These are phyloP conservation scores for Yamagishiella unicocca DNA, from an alignment of 139 green algal species.

Conservation along the genomic window DNA sequence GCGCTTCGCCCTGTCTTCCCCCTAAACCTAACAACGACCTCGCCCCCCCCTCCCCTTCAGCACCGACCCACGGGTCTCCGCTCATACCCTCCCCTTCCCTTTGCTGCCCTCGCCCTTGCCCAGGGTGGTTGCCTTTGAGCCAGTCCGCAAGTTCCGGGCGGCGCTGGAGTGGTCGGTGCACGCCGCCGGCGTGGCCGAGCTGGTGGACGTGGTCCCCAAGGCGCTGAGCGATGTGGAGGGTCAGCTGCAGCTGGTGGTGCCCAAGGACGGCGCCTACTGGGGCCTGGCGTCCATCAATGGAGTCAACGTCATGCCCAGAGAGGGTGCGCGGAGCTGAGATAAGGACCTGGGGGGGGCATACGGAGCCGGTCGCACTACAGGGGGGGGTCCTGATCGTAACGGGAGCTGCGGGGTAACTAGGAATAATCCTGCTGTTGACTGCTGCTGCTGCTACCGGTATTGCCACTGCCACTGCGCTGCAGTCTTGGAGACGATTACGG, in stretches of 20 bases:
- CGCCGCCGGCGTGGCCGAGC: background rate
- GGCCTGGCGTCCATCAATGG: constrained; percentile 52
- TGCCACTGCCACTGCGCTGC: background rate
- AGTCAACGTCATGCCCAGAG: constrained; percentile 44
- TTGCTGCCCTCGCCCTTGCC: too few relatives aligned
- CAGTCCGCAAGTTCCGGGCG: constrained; percentile 42
- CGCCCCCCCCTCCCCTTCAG: too few relatives aligned
- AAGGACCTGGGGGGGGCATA: too few relatives aligned
- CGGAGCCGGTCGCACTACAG: too few relatives aligned
- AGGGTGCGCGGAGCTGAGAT: constrained; percentile 1
- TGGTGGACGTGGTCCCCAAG: constrained; percentile 6
- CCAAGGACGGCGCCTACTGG: constrained; percentile 63
- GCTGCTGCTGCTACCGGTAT: too few relatives aligned
- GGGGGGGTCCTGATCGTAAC: too few relatives aligned
- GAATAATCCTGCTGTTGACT: too few relatives aligned
- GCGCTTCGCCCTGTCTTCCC: too few relatives aligned
- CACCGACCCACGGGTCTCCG: too few relatives aligned
- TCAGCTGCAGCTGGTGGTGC: constrained; percentile 36
- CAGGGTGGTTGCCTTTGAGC: constrained; percentile 51
- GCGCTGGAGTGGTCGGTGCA: constrained; percentile 30
- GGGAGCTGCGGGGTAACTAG: too few relatives aligned
- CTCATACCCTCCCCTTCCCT: too few relatives aligned
- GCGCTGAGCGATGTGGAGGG: background rate
- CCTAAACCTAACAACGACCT: too few relatives aligned
- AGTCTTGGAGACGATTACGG: constrained; percentile 4